phyloP scores from a whole-genome alignment of 192 early-diverging fungal genomes.

The Backusella liffmaniae region DNA sequence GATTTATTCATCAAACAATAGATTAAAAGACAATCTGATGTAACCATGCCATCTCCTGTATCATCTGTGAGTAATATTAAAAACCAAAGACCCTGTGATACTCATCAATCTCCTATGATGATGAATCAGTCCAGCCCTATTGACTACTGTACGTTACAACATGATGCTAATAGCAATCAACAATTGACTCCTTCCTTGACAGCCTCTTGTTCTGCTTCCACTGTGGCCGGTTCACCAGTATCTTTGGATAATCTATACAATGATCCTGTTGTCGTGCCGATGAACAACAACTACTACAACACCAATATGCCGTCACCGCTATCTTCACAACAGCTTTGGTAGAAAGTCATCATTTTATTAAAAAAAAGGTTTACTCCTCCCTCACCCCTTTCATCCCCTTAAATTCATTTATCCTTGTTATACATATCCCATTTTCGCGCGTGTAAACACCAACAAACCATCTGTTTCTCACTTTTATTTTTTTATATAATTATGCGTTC shows the following conservation, averaged over 20 bases:
- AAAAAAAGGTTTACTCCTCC: neutral
- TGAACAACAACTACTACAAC: neutral
- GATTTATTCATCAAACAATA: neutral
- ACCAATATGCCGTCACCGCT: neutral
- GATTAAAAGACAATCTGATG: constrained; percentile 2
- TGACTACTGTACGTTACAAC: constrained; percentile 9
- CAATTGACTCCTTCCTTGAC: constrained; percentile 1
- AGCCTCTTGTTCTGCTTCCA: constrained; percentile 9
- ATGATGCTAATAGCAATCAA: neutral
- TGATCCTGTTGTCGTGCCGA: constrained; percentile 1
- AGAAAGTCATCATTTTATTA: constrained; percentile 3
- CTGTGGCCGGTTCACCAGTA: constrained; percentile 6
- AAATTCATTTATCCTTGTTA: neutral
- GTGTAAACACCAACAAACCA: neutral
- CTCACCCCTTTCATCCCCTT: neutral
- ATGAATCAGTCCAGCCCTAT: constrained; percentile 1
- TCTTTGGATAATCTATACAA: constrained; percentile 5
- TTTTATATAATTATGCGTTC: neutral
- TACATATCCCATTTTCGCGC: neutral
- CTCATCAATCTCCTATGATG: constrained; percentile 4
- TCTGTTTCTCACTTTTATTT: constrained; percentile 8
- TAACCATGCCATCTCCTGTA: neutral
- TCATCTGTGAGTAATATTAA: neutral
- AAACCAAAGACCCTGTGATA: neutral
- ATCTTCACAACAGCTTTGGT: constrained; percentile 1